Percentiles rank a stretch among this genome's conserved stretches.
phyloP scores from a whole-genome alignment of 805 yeast species.

The Tetrapisispora nanseiensis region DNA sequence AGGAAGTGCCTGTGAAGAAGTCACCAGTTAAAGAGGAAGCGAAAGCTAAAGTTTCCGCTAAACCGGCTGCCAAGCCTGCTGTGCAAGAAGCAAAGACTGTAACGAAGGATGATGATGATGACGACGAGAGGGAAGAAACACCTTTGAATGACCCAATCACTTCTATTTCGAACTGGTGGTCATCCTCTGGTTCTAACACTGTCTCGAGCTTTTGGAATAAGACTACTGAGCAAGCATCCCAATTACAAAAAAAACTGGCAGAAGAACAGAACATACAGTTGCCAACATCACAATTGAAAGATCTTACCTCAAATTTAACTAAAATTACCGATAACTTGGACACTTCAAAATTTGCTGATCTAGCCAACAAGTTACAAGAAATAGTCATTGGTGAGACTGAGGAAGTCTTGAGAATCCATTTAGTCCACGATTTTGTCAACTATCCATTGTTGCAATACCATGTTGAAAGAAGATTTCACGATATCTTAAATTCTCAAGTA shows the following conservation, averaged over 20 bases:
- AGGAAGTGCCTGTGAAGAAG: conserved; percentile 10
- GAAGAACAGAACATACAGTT: conserved; percentile 4
- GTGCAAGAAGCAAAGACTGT: not conserved
- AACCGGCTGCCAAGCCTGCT: too few relatives aligned
- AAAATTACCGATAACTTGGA: conserved; percentile 4
- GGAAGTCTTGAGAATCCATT: conserved; percentile 51
- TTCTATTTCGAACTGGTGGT: conserved; percentile 68
- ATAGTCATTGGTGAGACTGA: conserved; percentile 32
- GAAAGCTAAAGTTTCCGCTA: too few relatives aligned
- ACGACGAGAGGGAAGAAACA: conserved; percentile 9
- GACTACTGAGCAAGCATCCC: conserved; percentile 40
- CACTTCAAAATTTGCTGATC: conserved; percentile 19
- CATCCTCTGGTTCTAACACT: conserved; percentile 52
- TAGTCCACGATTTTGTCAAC: conserved; percentile 59
- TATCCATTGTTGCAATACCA: conserved; percentile 33
- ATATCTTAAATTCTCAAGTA: conserved; percentile 57
- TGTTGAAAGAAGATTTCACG: conserved; percentile 45
- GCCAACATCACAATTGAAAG: not conserved
- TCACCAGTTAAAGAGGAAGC: conserved; percentile 15
- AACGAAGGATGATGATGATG: conserved; percentile 14
- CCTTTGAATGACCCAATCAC: conserved; percentile 49
- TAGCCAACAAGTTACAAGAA: conserved; percentile 26
- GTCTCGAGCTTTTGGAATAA: conserved; percentile 59
- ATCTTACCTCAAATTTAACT: conserved; percentile 15
- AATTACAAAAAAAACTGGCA: conserved; percentile 29